phyloP scores from a whole-genome alignment of 148 eudicot genomes.

The Silene conica region DNA sequence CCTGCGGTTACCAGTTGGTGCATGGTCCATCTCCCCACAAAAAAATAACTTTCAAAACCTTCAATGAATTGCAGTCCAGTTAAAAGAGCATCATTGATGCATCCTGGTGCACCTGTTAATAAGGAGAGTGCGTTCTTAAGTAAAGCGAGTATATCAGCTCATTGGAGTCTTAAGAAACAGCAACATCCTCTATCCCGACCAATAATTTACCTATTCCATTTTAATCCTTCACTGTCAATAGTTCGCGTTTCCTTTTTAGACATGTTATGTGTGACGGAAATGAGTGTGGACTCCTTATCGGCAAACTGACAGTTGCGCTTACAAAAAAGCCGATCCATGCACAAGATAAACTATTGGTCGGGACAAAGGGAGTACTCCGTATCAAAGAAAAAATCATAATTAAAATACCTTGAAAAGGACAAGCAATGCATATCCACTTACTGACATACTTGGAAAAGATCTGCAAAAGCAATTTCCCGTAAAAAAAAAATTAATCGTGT shows the following conservation, averaged over 20 bases:
- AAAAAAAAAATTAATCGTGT: slow-evolving; percentile 4
- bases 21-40: slow-evolving; percentile 92
- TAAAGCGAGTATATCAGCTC: background rate
- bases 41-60: slow-evolving; percentile 84
- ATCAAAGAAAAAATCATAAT: slow-evolving; percentile 2
- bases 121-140: slow-evolving; percentile 19
- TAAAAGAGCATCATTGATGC: slow-evolving; percentile 83
- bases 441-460: slow-evolving; percentile 73
- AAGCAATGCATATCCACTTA: slow-evolving; percentile 91
- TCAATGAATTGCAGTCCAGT: slow-evolving; percentile 94
- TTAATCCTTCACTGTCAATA: background rate
- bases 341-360: background rate
- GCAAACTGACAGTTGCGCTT: background rate
- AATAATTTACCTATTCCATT: background rate
- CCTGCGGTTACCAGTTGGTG: slow-evolving; percentile 82
- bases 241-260: background rate
- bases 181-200: background rate
- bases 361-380: background rate
- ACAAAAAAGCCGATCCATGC: background rate
- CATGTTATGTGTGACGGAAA: background rate
- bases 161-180: background rate
- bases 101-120: slow-evolving; percentile 91
- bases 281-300: background rate
- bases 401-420: slow-evolving; percentile 88
- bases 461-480: slow-evolving; percentile 32